Percentiles rank a stretch among this genome's conserved stretches.
phyloP scores from a whole-genome alignment of 352 stramenopile genomes.

The Globisporangium cystogenes region DNA sequence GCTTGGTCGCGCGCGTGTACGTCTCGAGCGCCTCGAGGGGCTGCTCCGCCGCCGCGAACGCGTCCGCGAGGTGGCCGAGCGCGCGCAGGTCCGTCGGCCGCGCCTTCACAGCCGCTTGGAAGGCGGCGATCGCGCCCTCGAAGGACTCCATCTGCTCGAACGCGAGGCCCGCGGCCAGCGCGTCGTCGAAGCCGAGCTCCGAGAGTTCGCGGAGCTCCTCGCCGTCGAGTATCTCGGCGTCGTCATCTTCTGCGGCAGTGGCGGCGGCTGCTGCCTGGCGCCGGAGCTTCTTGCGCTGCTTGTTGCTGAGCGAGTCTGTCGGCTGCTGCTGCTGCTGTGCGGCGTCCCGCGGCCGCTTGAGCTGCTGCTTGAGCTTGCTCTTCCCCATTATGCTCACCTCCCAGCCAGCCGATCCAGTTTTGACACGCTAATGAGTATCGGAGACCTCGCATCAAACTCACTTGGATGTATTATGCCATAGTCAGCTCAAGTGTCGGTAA shows the following conservation, averaged over 20 bases:
- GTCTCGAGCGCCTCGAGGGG: conserved; percentile 23
- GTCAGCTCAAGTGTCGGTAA: too few species aligned
- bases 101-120: conserved; percentile 30
- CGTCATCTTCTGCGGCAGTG: conserved; percentile 6
- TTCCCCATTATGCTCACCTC: conserved; percentile 28
- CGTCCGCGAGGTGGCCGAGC: conserved; percentile 42
- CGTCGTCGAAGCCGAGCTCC: conserved; percentile 50
- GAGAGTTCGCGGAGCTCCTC: conserved; percentile 26
- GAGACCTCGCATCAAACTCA: too few species aligned
- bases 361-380: conserved; percentile 35
- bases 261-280: conserved; percentile 12
- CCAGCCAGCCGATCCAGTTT: background rate
- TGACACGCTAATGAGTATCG: background rate
- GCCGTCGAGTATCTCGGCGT: conserved; percentile 17
- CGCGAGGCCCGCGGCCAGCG: conserved; percentile 49
- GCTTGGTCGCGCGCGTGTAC: conserved; percentile 30
- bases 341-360: conserved; percentile 16
- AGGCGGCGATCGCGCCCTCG: conserved; percentile 39
- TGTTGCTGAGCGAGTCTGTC: conserved; percentile 8
- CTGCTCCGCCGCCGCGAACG: conserved; percentile 30
- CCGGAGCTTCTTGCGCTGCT: conserved; percentile 14
- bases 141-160: conserved; percentile 57
- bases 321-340: background rate
- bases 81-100: conserved; percentile 40
- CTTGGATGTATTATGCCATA: too few species aligned